Conservation (phyloP, 306 rosid genomes). For the barrel medic (Medicago truncatula) region DNA sequence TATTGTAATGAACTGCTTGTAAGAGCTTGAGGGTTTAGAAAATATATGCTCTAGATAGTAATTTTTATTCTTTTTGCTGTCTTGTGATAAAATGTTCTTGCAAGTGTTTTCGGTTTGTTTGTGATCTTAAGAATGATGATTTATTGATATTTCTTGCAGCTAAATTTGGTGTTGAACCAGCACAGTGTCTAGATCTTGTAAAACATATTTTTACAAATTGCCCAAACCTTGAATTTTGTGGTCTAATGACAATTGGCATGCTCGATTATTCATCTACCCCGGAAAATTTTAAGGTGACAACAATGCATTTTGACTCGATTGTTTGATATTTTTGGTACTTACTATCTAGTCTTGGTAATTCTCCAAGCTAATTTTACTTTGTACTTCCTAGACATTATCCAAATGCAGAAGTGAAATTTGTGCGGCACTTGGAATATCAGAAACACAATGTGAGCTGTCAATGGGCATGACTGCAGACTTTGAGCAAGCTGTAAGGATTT, state of each 20-base stretch:
- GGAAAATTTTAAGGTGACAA: constrained; percentile 83
- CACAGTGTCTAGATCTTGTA: constrained; percentile 75
- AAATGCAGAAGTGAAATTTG: constrained; percentile 83
- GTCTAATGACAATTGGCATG: constrained; percentile 98
- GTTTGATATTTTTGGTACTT: constrained; percentile 2
- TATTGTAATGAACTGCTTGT: constrained; percentile 30
- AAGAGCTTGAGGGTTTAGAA: constrained; percentile 30
- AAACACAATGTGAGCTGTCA: constrained; percentile 81
- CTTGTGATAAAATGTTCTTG: constrained; percentile 7
- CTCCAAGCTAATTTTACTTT: constrained; percentile 29
- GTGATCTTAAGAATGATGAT: constrained; percentile 28
- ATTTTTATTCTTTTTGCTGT: constrained; percentile 3
- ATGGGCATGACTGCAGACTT: constrained; percentile 99
- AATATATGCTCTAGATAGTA: constrained; percentile 12
- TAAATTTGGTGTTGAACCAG: constrained; percentile 87
- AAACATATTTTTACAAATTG: constrained; percentile 71
- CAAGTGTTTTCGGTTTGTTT: constrained; percentile 35
- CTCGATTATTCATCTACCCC: constrained; percentile 85
- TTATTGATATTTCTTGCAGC: constrained; percentile 54
- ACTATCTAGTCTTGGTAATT: constrained; percentile 25
- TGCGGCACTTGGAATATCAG: constrained; percentile 71
- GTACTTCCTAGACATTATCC: constrained; percentile 61
- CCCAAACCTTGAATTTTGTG: constrained; percentile 82
- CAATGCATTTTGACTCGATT: constrained; percentile 22
- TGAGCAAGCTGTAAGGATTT: constrained; percentile 85